Conservation (phyloP, 345 rosid species). For the Eucalyptus pauciflora region DNA sequence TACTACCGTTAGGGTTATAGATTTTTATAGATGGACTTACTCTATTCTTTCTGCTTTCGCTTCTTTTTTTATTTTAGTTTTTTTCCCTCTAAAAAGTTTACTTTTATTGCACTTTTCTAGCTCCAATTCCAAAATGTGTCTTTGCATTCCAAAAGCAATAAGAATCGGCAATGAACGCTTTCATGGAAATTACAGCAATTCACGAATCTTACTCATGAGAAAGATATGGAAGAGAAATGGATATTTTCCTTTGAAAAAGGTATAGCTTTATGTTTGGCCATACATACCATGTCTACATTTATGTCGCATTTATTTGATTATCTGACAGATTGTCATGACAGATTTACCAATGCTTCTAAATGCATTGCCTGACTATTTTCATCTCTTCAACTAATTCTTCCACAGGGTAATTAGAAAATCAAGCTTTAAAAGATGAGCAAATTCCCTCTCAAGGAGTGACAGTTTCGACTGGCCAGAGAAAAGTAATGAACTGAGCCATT, state of each 20-base stretch:
- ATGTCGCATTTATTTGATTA: neutral
- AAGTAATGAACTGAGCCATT: neutral
- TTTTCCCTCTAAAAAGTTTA: neutral
- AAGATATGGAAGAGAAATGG: neutral
- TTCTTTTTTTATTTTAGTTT: neutral
- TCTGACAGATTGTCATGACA: neutral
- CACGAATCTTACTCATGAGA: neutral
- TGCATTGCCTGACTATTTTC: neutral
- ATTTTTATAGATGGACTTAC: neutral
- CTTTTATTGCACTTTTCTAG: neutral
- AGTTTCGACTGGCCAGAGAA: neutral
- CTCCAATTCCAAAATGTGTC: neutral
- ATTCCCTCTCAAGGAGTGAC: neutral
- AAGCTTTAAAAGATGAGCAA: neutral
- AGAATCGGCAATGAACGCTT: neutral
- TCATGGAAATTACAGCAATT: neutral
- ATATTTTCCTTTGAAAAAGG: neutral
- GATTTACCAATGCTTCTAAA: neutral
- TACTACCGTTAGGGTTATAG: neutral
- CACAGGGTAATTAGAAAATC: neutral
- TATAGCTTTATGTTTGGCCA: neutral
- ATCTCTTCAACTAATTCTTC: neutral
- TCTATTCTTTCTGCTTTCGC: neutral
- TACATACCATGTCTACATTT: neutral
- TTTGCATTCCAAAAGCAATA: neutral